Evolutionary conservation across 805 yeast species (phyloP).

Genomic region (Ogataea neopini): DNA sequence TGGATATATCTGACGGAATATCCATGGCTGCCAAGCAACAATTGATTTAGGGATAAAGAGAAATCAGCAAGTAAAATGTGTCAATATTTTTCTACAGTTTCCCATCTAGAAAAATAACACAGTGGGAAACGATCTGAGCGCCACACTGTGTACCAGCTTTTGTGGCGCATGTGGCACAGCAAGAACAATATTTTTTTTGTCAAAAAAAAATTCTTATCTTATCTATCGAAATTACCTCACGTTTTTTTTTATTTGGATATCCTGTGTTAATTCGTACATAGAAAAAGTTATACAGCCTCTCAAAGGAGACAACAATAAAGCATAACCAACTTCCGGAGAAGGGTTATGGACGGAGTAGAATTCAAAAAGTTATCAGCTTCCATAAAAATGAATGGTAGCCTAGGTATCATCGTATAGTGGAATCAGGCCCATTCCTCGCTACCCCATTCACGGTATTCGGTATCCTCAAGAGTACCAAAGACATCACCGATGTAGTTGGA

Average conservation of each 20-base stretch:
- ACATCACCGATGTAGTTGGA: constrained; percentile 63
- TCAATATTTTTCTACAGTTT: too few relatives aligned
- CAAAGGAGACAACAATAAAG: background rate
- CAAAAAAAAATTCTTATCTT: too few relatives aligned
- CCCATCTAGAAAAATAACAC: too few relatives aligned
- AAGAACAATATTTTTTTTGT: too few relatives aligned
- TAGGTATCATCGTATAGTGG: background rate
- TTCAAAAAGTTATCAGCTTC: constrained; percentile 2
- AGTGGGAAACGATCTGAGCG: too few relatives aligned
- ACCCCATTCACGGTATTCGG: constrained; percentile 26
- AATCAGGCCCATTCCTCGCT: constrained; percentile 17
- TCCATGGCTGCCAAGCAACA: constrained; percentile 1
- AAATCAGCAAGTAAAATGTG: background rate
- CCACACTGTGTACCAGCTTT: too few relatives aligned
- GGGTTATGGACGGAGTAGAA: constrained; percentile 13
- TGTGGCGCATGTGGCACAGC: too few relatives aligned
- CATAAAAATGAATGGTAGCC: too few relatives aligned
- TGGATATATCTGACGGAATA: constrained; percentile 15
- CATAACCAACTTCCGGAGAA: background rate
- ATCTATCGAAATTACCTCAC: background rate
- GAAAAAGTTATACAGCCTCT: background rate
- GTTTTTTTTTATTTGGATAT: background rate
- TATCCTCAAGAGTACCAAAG: constrained; percentile 53
- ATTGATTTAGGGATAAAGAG: background rate
- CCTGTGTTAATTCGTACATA: background rate